Conservation (phyloP, 1,139 yeast species). For the Blastobotrys malaysiensis region DNA sequence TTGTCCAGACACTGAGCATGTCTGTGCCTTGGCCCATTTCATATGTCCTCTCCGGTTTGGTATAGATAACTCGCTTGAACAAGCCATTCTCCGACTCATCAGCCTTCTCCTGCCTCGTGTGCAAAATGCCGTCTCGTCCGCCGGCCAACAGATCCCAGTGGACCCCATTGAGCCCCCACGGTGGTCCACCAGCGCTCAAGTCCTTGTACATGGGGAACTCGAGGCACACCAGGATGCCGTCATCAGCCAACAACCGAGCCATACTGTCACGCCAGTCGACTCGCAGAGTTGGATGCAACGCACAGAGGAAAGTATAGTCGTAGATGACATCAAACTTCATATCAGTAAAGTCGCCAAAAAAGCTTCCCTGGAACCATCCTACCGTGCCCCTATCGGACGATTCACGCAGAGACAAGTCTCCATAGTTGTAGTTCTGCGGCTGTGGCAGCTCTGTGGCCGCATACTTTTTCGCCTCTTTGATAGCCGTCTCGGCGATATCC, state of each 20-base stretch:
- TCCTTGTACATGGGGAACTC: constrained; percentile 11
- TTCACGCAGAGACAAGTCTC: not conserved
- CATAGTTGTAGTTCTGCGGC: constrained; percentile 5
- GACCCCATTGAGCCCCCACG: constrained; percentile 11
- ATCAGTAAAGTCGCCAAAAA: constrained; percentile 1
- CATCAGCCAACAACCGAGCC: not conserved
- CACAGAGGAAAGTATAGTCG: constrained; percentile 10
- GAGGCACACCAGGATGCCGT: constrained; percentile 1
- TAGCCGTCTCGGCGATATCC: constrained; percentile 5
- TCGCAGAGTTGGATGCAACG: constrained; percentile 7
- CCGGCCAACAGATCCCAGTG: constrained; percentile 8
- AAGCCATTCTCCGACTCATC: constrained; percentile 2
- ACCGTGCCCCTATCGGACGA: not conserved
- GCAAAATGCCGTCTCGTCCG: constrained; percentile 8
- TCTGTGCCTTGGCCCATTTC: constrained; percentile 5
- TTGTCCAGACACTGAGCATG: constrained; percentile 3
- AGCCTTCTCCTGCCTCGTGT: not conserved
- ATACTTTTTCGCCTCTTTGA: constrained; percentile 7
- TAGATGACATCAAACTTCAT: constrained; percentile 6
- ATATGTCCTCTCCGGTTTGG: constrained; percentile 4
- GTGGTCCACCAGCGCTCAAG: constrained; percentile 4
- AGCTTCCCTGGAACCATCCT: constrained; percentile 3
- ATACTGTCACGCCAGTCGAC: constrained; percentile 3
- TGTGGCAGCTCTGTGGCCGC: constrained; percentile 1
- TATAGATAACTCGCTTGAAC: constrained; percentile 2